phyloP scores from a whole-genome alignment of 495 filamentous ascomycete genomes.

The Annulohypoxylon stygium region DNA sequence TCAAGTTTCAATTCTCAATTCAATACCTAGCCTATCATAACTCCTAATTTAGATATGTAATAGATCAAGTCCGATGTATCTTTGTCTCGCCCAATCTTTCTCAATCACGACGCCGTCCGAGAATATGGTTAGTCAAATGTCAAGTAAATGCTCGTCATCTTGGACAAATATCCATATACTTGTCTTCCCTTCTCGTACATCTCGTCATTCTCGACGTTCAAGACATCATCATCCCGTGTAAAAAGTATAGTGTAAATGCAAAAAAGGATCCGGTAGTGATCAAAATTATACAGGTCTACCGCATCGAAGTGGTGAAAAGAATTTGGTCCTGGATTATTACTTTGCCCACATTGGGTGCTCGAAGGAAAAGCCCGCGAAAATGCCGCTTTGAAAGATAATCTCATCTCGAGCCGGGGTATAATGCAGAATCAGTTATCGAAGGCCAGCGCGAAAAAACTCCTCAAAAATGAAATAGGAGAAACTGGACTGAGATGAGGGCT shows the following conservation, averaged over 20 bases:
- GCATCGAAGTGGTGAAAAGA: slow-evolving; percentile 23
- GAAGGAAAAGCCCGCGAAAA: slow-evolving; percentile 43
- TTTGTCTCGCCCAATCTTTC: slow-evolving; percentile 33
- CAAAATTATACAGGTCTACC: slow-evolving; percentile 44
- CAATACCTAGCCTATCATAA: slow-evolving; percentile 39
- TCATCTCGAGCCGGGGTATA: slow-evolving; percentile 53
- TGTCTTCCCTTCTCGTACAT: slow-evolving; percentile 34
- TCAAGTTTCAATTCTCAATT: slow-evolving; percentile 31
- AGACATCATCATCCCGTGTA: slow-evolving; percentile 29
- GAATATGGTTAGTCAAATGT: slow-evolving; percentile 24
- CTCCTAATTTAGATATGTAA: slow-evolving; percentile 41
- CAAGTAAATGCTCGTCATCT: slow-evolving; percentile 34
- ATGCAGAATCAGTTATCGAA: slow-evolving; percentile 49
- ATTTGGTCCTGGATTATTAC: slow-evolving; percentile 25
- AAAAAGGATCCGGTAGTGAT: slow-evolving; percentile 24
- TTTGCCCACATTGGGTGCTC: slow-evolving; percentile 22
- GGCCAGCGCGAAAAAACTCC: slow-evolving; percentile 42
- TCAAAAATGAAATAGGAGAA: slow-evolving; percentile 37
- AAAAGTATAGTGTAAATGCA: slow-evolving; percentile 38
- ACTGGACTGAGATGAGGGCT: slow-evolving; percentile 30
- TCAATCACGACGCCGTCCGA: slow-evolving; percentile 34
- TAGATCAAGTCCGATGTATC: slow-evolving; percentile 35
- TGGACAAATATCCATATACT: slow-evolving; percentile 22
- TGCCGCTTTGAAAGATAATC: slow-evolving; percentile 47
- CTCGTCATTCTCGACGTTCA: slow-evolving; percentile 42